Conservation (phyloP, 805 yeast genomes). For the Candida coquimbonensis region DNA sequence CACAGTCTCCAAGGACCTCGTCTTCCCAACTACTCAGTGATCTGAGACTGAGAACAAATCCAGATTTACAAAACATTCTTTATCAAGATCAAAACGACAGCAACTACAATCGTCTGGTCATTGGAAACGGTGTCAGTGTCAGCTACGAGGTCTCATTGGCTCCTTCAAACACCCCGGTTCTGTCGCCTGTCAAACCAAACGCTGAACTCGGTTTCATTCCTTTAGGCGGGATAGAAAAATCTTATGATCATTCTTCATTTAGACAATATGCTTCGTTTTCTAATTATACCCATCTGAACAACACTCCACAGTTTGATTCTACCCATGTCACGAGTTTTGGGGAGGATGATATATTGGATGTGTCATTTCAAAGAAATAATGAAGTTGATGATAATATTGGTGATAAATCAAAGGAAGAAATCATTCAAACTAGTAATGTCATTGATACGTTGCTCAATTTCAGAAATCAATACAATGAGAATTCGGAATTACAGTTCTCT, state of each 20-base stretch:
- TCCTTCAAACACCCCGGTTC: constrained; percentile 8
- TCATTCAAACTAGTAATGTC: no score
- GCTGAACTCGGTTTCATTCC: background rate
- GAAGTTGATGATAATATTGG: no score
- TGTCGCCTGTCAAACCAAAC: constrained; percentile 1
- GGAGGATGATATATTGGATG: constrained; percentile 5
- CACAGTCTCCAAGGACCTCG: no score
- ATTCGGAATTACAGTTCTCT: no score
- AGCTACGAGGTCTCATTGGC: background rate
- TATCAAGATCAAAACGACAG: no score
- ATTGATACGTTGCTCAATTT: constrained; percentile 1
- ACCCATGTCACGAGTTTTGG: background rate
- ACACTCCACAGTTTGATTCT: background rate
- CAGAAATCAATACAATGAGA: background rate
- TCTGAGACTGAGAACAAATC: no score
- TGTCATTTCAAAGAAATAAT: background rate
- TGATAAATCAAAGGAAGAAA: no score
- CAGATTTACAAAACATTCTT: no score
- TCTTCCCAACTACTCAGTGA: no score
- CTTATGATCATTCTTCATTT: background rate
- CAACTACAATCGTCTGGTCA: no score
- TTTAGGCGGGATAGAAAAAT: background rate
- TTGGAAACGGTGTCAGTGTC: no score
- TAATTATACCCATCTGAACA: constrained; percentile 4
- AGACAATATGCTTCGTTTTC: background rate